Percentiles rank a stretch among this genome's conserved stretches.
Evolutionary conservation across 106 monocot species (phyloP).

Genomic region (Acorus gramineus): DNA sequence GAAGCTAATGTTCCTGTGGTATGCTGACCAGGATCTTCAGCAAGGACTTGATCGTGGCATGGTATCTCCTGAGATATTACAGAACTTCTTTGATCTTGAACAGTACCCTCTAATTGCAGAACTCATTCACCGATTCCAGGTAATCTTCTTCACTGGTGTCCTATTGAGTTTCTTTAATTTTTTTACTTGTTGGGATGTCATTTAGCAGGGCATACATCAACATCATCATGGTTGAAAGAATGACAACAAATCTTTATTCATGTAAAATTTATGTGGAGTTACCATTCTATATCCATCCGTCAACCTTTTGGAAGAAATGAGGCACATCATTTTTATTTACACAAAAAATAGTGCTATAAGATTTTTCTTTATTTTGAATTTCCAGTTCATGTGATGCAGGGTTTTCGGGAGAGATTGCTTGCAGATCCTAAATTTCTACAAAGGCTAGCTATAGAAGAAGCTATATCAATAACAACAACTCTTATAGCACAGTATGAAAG

Average conservation of each 20-base stretch:
- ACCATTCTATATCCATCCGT: no score
- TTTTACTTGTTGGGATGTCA: no score
- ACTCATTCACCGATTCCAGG: conserved; percentile 87
- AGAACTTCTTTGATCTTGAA: conserved; percentile 97
- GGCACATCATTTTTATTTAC: no score
- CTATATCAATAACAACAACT: conserved; percentile 85
- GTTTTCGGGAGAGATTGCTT: conserved; percentile 85
- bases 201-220: no score
- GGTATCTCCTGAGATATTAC: conserved; percentile 87
- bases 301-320: no score
- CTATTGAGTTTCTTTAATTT: no score
- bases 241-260: no score
- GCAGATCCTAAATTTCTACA: conserved; percentile 95
- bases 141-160: conserved; percentile 2
- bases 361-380: background rate
- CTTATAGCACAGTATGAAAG: conserved; percentile 90
- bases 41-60: conserved; percentile 92
- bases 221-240: no score
- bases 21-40: conserved; percentile 61
- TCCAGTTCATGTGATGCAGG: conserved; percentile 29
- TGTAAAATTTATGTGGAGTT: no score
- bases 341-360: no score
- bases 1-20: conserved; percentile 3
- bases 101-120: conserved; percentile 79
- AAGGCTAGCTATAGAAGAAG: conserved; percentile 87